Conservation (phyloP, 2,329 filamentous ascomycete species). For the Aspergillus costaricaensis region DNA sequence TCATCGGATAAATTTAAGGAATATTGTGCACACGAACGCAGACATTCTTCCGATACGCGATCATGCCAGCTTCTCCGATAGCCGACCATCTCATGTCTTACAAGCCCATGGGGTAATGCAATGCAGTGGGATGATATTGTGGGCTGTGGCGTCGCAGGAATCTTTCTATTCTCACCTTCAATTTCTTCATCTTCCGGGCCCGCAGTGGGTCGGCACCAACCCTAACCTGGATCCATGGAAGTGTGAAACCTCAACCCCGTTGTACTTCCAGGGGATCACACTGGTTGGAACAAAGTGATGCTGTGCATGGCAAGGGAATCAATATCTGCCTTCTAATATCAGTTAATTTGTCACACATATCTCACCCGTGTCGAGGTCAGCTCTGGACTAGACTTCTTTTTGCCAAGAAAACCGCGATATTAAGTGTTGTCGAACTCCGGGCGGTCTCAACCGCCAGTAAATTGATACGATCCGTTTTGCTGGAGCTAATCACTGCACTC, state of each 20-base stretch:
- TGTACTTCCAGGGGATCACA: not conserved
- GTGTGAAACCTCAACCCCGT: not conserved
- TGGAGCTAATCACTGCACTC: too few relatives aligned
- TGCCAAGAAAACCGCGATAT: too few relatives aligned
- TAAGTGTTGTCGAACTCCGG: too few relatives aligned
- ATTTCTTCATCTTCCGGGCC: not conserved
- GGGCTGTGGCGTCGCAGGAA: not conserved
- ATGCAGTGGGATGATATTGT: not conserved
- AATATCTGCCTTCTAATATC: too few relatives aligned
- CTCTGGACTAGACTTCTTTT: too few relatives aligned
- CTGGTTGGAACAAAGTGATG: not conserved
- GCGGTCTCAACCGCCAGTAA: too few relatives aligned
- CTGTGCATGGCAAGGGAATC: too few relatives aligned
- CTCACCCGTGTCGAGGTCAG: too few relatives aligned
- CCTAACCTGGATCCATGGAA: not conserved
- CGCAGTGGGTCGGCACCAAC: not conserved
- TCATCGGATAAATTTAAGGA: not conserved
- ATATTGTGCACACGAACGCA: not conserved
- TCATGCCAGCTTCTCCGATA: not conserved
- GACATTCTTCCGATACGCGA: not conserved
- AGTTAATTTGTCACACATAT: too few relatives aligned
- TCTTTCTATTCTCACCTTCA: not conserved
- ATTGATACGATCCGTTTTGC: too few relatives aligned
- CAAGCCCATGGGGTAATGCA: not conserved
- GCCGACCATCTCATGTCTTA: not conserved